Base-by-base conservation (phyloP, 805 yeast species). In the Candida dendrica region DNA sequence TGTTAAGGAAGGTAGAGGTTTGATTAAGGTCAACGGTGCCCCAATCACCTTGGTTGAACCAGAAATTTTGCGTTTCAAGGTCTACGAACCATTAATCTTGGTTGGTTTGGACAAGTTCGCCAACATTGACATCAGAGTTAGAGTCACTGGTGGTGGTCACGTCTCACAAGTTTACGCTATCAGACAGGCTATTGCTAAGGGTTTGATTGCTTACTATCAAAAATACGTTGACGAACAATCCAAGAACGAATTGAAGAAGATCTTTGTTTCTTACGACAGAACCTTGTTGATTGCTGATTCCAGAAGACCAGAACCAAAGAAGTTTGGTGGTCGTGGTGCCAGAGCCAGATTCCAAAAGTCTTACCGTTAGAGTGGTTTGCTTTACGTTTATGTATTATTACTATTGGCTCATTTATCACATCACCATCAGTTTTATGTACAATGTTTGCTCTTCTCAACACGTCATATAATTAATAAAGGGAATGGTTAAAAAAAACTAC, bases 301-400 rank as follows among this genome's bases (percentile, higher is more conserved):
- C 65, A 89, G 98, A 86, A 91, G 95, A 84, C 84, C 90, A 84
- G 98, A 93, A 82, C 98, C 98, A 84, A 93, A 93, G 97, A 93
- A 93, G 83, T 93, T 93, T 81, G 98, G 98, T 82, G 98, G 98
- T 83, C 95, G 95, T 76, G 98, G 98, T 87, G 98, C 98, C 79
- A 93, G 98, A 81, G 93, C 98, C 71, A 91, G 98, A 81, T 91
- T 87, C 97, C 98, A 93, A 84, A 93, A 93, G 76, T 93, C 98
- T 73, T 93, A 93, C 93, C 98, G 98, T 90, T 93, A 91, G 34
- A 32, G 34, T 16, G 34, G 19, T 6, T 16, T 8, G 16, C 19
- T 32, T 47, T 48, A 43, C 44, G 24, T 22, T 34, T 34, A 27
- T 34, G 37, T 34, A 34, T 34, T 34, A 34, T 19, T 34, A 34